Percentiles rank a stretch among this genome's conserved stretches.
phyloP scores from a whole-genome alignment of 305 asterid species.

The Solanum chacoense region DNA sequence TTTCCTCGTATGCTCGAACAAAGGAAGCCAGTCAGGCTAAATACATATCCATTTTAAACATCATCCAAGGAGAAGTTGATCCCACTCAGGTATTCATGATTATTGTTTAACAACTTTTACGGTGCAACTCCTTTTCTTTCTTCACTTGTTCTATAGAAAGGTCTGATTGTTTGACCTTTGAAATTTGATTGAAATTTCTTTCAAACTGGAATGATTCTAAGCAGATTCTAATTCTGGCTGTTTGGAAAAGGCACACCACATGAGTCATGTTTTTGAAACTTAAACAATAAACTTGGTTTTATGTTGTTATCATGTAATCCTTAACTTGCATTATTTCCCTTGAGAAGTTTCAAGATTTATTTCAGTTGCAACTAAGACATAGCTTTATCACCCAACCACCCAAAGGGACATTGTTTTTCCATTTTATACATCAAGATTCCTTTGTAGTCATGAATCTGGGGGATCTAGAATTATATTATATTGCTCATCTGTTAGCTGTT shows the following conservation, averaged over 20 bases:
- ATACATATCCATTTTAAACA: constrained; percentile 91
- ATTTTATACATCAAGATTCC: not conserved
- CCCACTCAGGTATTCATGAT: constrained; percentile 79
- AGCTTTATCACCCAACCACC: not conserved
- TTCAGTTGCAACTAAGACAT: not conserved
- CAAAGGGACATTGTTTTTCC: not conserved
- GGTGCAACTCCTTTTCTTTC: not conserved
- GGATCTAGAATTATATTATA: not conserved
- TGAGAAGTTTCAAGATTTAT: not conserved
- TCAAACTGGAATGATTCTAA: not conserved
- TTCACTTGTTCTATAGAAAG: not conserved
- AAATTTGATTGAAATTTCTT: not conserved
- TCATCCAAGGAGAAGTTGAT: constrained; percentile 99
- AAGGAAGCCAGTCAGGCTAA: constrained; percentile 99
- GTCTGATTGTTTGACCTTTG: not conserved
- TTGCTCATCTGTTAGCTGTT: not conserved
- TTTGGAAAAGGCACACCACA: not conserved
- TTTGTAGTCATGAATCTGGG: not conserved
- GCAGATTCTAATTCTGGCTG: not conserved
- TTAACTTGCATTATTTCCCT: not conserved
- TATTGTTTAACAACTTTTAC: not conserved
- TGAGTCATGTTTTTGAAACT: not conserved
- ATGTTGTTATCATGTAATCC: not conserved
- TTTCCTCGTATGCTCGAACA: constrained; percentile 82
- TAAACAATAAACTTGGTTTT: not conserved